These are phyloP conservation scores for Staphylotrichum longicolle DNA, from an alignment of 495 filamentous ascomycete genomes.

Conservation along the genomic window DNA sequence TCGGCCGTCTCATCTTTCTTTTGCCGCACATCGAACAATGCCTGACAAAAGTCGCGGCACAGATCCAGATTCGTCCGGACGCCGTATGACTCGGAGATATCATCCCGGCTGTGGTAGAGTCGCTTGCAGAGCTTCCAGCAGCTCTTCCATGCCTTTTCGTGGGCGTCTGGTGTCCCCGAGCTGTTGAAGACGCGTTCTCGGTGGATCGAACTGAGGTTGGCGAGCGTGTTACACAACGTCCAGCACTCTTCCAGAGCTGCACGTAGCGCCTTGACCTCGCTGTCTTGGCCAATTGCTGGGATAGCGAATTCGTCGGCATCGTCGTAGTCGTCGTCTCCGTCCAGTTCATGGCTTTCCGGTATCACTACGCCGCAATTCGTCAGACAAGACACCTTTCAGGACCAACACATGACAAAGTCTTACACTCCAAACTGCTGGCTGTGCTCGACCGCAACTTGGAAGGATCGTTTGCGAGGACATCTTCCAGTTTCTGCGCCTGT, in stretches of 20 bases:
- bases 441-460: constrained; percentile 48
- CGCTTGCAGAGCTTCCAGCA: constrained; percentile 90
- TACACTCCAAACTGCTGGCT: constrained; percentile 72
- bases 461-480: constrained; percentile 46
- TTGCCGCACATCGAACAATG: constrained; percentile 78
- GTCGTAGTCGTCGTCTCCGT: constrained; percentile 42
- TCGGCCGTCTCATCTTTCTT: constrained; percentile 73
- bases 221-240: constrained; percentile 89
- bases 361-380: constrained; percentile 40
- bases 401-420: constrained; percentile 15
- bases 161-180: constrained; percentile 65
- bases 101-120: constrained; percentile 75
- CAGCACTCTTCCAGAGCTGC: constrained; percentile 85
- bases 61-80: constrained; percentile 77
- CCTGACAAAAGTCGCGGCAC: constrained; percentile 87
- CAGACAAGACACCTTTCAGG: constrained; percentile 1
- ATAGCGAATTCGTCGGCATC: constrained; percentile 45
- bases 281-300: constrained; percentile 48
- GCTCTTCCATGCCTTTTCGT: constrained; percentile 85
- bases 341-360: constrained; percentile 46
- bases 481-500: constrained; percentile 76
- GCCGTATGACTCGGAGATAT: constrained; percentile 64
- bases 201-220: constrained; percentile 79
- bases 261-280: constrained; percentile 68
- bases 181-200: constrained; percentile 72